A percentile compares a stretch with the other conserved stretches of the same genome.
These are phyloP conservation scores for Beauveria australis DNA, from an alignment of 2,329 filamentous ascomycete genomes.

Conservation along the genomic window DNA sequence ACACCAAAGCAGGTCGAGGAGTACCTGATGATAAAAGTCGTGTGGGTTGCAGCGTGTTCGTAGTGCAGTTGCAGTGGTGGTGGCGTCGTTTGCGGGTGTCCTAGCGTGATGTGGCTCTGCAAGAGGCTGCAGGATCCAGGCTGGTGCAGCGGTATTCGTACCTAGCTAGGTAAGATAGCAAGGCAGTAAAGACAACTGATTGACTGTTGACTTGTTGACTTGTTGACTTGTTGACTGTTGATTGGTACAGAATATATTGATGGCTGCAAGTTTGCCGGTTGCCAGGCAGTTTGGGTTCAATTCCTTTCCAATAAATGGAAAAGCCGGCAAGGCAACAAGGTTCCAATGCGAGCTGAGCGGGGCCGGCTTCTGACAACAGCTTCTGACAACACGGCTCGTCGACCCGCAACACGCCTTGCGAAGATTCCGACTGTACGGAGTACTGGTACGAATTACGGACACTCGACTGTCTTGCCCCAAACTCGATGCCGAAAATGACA, in stretches of 20 bases:
- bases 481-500: conserved; percentile 3
- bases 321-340: neutral
- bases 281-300: neutral
- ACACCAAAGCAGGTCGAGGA: no score
- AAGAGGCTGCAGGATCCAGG: conserved; percentile 1
- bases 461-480: neutral
- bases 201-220: neutral
- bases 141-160: neutral
- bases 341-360: neutral
- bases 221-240: neutral
- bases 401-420: conserved; percentile 1
- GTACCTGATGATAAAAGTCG: neutral
- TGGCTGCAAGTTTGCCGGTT: neutral
- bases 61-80: neutral
- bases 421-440: neutral
- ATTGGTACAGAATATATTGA: no score
- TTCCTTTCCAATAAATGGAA: neutral
- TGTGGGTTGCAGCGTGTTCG: neutral
- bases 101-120: conserved; percentile 1
- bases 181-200: neutral
- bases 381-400: neutral
- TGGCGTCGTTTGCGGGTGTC: conserved; percentile 6
- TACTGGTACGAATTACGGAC: no score
- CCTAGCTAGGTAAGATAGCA: neutral
- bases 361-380: neutral